phyloP scores from a whole-genome alignment of 352 stramenopile genomes.

The Phytopythium helicoides region DNA sequence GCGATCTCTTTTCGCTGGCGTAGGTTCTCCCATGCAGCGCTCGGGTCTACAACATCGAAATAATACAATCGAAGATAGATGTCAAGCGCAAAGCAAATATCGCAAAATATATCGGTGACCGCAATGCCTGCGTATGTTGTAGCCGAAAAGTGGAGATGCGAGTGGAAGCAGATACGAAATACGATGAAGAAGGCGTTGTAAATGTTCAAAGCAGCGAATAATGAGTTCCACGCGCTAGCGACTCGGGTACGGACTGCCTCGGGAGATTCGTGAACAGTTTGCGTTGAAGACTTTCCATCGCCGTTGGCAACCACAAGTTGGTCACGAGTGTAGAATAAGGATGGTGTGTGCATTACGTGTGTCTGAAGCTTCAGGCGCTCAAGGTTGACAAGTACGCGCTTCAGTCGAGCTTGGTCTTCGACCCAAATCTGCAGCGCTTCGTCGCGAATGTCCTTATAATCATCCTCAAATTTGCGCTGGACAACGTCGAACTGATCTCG shows the following conservation, averaged over 20 bases:
- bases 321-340: slow-evolving; percentile 60
- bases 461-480: slow-evolving; percentile 56
- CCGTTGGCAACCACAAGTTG: background rate
- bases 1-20: slow-evolving; percentile 31
- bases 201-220: slow-evolving; percentile 55
- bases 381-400: slow-evolving; percentile 42
- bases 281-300: background rate
- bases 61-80: slow-evolving; percentile 74
- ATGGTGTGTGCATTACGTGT: slow-evolving; percentile 41
- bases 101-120: slow-evolving; percentile 48
- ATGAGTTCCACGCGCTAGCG: slow-evolving; percentile 38
- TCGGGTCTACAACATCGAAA: slow-evolving; percentile 24
- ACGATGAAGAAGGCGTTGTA: slow-evolving; percentile 70
- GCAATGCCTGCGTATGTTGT: slow-evolving; percentile 18
- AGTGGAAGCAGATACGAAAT: slow-evolving; percentile 68
- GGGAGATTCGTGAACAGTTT: background rate
- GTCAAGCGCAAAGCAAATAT: slow-evolving; percentile 47
- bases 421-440: slow-evolving; percentile 38
- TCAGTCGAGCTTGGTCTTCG: slow-evolving; percentile 31
- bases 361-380: slow-evolving; percentile 51
- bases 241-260: slow-evolving; percentile 22
- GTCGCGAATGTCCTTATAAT: slow-evolving; percentile 48
- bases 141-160: slow-evolving; percentile 32
- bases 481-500: slow-evolving; percentile 69
- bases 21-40: slow-evolving; percentile 32